phyloP scores from a whole-genome alignment of 169 alveolate genomes.

The Theileria equi region DNA sequence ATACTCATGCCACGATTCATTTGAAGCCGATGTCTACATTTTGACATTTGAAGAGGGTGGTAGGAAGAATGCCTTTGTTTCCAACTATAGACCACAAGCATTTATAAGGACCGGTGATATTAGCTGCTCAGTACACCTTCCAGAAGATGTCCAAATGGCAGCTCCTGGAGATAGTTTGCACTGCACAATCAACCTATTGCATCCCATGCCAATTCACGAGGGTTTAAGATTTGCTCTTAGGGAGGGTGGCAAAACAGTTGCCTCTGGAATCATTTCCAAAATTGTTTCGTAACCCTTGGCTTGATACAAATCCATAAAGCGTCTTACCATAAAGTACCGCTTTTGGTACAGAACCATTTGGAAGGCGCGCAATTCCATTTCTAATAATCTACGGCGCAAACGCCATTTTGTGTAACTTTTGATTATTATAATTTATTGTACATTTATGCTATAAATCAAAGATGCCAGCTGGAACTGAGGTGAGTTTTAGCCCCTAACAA shows the following conservation, averaged over 20 bases:
- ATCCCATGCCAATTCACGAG: slow-evolving; percentile 77
- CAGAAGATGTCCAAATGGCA: slow-evolving; percentile 82
- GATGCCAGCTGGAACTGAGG: slow-evolving; percentile 71
- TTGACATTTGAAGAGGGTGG: slow-evolving; percentile 94
- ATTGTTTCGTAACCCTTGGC: slow-evolving; percentile 6
- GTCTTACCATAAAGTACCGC: too few species aligned
- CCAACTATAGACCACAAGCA: slow-evolving; percentile 93
- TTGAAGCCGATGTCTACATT: slow-evolving; percentile 88
- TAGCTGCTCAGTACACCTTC: slow-evolving; percentile 85
- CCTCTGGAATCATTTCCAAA: slow-evolving; percentile 88
- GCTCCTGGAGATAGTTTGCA: slow-evolving; percentile 77
- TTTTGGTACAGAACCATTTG: too few species aligned
- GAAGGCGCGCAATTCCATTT: too few species aligned
- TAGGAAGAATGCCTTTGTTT: slow-evolving; percentile 89
- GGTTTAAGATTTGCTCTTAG: slow-evolving; percentile 91
- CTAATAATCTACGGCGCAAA: too few species aligned
- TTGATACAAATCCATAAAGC: too few species aligned
- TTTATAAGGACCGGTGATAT: slow-evolving; percentile 93
- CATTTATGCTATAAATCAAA: background rate
- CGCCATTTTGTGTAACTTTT: too few species aligned
- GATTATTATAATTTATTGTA: background rate
- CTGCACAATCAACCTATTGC: slow-evolving; percentile 75
- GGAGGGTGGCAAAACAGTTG: slow-evolving; percentile 93
- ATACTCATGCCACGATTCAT: slow-evolving; percentile 78
- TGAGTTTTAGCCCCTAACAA: background rate